These are phyloP conservation scores for Talaromyces sp. DNA, from an alignment of 2,329 filamentous ascomycete species.

Conservation along the genomic window DNA sequence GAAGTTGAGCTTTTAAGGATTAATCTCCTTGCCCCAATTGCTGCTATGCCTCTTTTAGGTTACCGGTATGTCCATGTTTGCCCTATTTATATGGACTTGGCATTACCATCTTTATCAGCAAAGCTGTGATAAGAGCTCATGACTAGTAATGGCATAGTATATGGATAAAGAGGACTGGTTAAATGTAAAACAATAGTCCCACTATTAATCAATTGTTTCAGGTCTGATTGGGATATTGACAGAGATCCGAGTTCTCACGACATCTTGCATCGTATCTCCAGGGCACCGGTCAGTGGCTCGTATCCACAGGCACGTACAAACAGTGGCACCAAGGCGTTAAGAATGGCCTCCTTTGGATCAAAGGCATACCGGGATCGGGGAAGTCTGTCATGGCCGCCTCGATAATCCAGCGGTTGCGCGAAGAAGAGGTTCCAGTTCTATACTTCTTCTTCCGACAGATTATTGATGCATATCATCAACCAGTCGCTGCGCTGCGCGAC, in stretches of 20 bases:
- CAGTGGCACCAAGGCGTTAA: conserved; percentile 11
- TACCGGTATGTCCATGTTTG: too few relatives aligned
- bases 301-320: conserved; percentile 7
- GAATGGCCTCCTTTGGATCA: conserved; percentile 18
- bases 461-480: conserved; percentile 15
- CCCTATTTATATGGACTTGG: too few relatives aligned
- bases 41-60: too few relatives aligned
- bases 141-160: too few relatives aligned
- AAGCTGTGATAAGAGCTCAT: too few relatives aligned
- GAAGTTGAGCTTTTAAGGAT: too few relatives aligned
- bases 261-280: conserved; percentile 11
- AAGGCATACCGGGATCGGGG: conserved; percentile 18
- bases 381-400: conserved; percentile 18
- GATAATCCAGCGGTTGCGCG: conserved; percentile 7
- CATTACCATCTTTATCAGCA: too few relatives aligned
- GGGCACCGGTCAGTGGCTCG: conserved; percentile 15
- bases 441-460: conserved; percentile 21
- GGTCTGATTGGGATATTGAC: too few relatives aligned
- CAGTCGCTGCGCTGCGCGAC: conserved; percentile 14
- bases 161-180: too few relatives aligned
- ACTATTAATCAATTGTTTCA: too few relatives aligned
- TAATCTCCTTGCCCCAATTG: too few relatives aligned
- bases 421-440: conserved; percentile 7
- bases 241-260: conserved; percentile 10
- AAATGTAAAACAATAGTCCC: too few relatives aligned